Evolutionary conservation across 768 basidiomycete species (phyloP).

Genomic region (Hysterangium stoloniferum): DNA sequence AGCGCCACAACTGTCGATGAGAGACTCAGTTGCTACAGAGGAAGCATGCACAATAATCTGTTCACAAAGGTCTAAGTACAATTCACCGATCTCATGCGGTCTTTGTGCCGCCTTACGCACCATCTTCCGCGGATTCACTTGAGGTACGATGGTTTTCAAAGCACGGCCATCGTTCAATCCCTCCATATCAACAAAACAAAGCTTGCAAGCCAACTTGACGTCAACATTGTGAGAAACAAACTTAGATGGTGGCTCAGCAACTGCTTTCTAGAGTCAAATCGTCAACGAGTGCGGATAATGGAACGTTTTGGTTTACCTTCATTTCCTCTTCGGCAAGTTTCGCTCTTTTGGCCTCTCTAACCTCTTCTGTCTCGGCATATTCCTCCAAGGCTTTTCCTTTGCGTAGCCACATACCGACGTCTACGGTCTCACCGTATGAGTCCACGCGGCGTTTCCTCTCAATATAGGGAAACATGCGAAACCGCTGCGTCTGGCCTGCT

Average conservation of each 20-base stretch:
- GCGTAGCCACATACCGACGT: slow-evolving; percentile 92
- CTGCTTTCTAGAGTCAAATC: slow-evolving; percentile 45
- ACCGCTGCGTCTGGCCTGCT: slow-evolving; percentile 66
- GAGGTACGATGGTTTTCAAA: slow-evolving; percentile 92
- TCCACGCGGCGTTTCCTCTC: slow-evolving; percentile 91
- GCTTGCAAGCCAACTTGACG: slow-evolving; percentile 75
- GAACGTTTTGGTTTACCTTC: slow-evolving; percentile 41
- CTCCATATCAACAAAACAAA: slow-evolving; percentile 93
- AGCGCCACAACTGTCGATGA: slow-evolving; percentile 74
- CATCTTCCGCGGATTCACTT: slow-evolving; percentile 94
- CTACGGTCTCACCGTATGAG: slow-evolving; percentile 91
- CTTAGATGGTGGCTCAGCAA: slow-evolving; percentile 86
- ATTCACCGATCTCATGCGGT: not conserved
- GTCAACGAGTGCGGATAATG: not conserved
- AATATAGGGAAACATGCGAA: slow-evolving; percentile 95
- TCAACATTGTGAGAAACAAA: slow-evolving; percentile 70
- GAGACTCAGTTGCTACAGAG: slow-evolving; percentile 52
- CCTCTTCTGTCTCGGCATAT: slow-evolving; percentile 77
- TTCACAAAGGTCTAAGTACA: not conserved
- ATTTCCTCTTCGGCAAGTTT: slow-evolving; percentile 73
- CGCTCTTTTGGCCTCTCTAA: slow-evolving; percentile 59
- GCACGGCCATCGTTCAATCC: slow-evolving; percentile 95
- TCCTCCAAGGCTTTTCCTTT: slow-evolving; percentile 89
- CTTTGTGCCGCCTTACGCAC: slow-evolving; percentile 34
- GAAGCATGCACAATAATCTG: slow-evolving; percentile 89